phyloP scores from a whole-genome alignment of 1,284 basidiomycete species.

The Apiotrichum gracile region DNA sequence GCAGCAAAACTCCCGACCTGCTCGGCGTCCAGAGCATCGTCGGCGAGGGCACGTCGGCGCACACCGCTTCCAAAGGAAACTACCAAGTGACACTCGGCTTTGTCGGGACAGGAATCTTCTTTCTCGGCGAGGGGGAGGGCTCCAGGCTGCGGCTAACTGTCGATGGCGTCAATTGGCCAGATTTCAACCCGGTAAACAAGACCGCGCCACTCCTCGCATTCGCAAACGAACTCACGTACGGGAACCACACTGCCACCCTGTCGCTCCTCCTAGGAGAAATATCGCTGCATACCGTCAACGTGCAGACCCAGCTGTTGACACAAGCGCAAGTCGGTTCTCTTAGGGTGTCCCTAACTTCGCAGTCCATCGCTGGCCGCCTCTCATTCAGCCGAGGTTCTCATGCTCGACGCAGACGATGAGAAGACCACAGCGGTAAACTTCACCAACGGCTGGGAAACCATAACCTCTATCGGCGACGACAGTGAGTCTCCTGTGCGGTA shows the following conservation, averaged over 20 bases:
- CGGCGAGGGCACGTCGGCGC: not conserved
- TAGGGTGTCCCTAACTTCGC: not conserved
- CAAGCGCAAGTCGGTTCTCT: not conserved
- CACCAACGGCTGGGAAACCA: not conserved
- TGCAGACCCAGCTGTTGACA: not conserved
- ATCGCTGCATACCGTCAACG: not conserved
- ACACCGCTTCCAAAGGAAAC: not conserved
- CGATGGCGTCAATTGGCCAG: conserved; percentile 1
- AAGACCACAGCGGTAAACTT: not conserved
- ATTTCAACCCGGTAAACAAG: not conserved
- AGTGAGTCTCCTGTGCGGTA: too few relatives aligned
- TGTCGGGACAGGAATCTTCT: conserved; percentile 1
- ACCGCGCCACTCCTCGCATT: not conserved
- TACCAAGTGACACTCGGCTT: not conserved
- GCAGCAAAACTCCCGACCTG: not conserved
- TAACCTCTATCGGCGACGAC: not conserved
- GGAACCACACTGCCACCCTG: conserved; percentile 1
- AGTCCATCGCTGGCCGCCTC: not conserved
- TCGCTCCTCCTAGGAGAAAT: not conserved
- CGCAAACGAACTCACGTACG: not conserved
- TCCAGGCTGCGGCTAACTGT: not conserved
- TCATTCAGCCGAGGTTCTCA: not conserved
- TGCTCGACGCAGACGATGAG: not conserved
- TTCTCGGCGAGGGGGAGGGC: not conserved
- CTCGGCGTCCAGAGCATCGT: not conserved